Conservation (phyloP, 176 grass and related monocot species). For the Hordeum vulgare region DNA sequence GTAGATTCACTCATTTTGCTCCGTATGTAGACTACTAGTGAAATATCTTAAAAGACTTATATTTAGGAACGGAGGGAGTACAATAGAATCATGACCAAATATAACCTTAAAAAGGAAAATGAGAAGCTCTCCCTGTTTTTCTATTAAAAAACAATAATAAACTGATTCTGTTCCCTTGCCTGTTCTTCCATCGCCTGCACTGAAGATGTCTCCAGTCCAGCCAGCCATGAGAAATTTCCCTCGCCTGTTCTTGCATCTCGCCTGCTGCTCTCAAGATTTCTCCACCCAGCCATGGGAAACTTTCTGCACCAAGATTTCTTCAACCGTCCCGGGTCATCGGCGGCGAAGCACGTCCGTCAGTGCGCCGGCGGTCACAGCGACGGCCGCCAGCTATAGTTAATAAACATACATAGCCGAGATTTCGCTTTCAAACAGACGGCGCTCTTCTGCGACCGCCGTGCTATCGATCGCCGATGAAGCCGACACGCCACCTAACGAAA, state of each 20-base stretch:
- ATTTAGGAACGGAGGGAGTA: too few species aligned
- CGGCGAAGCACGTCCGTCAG: conserved; percentile 6
- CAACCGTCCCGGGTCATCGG: conserved; percentile 10
- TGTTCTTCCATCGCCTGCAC: not conserved
- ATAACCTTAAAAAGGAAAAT: too few species aligned
- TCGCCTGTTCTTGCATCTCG: not conserved
- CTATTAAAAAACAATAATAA: too few species aligned
- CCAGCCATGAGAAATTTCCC: not conserved
- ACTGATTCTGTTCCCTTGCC: not conserved
- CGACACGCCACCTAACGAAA: not conserved
- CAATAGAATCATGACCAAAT: too few species aligned
- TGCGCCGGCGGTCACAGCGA: conserved; percentile 3
- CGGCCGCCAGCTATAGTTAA: conserved; percentile 6
- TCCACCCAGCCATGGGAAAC: not conserved
- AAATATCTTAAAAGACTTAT: too few species aligned
- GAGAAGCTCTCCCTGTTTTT: too few species aligned
- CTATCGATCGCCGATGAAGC: not conserved
- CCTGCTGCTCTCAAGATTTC: not conserved
- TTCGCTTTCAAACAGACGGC: not conserved
- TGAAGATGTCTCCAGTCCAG: not conserved
- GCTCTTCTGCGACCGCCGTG: not conserved
- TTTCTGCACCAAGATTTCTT: not conserved
- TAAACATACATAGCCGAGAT: not conserved
- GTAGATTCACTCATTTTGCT: too few species aligned
- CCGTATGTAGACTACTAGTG: too few species aligned